These are phyloP conservation scores for Takashimella koratensis DNA, from an alignment of 1,284 basidiomycete genomes.

Conservation along the genomic window DNA sequence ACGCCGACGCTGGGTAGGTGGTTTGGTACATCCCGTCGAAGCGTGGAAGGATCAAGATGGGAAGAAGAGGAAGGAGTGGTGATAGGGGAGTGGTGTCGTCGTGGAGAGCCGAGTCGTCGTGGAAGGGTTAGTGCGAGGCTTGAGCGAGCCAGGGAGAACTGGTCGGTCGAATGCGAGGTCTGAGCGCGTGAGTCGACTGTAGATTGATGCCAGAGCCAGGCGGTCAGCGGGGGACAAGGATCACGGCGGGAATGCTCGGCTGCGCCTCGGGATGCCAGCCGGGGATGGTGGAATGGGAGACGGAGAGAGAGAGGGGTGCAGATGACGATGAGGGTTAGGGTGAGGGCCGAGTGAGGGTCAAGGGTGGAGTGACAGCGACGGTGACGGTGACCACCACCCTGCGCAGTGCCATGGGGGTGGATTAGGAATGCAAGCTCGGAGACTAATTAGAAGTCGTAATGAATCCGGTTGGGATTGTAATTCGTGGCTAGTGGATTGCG, in stretches of 20 bases:
- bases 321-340: background rate
- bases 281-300: background rate
- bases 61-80: too few relatives aligned
- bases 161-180: too few relatives aligned
- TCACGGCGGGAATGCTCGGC: background rate
- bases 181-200: too few relatives aligned
- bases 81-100: too few relatives aligned
- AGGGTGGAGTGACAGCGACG: background rate
- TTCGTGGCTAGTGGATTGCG: too few relatives aligned
- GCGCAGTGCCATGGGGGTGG: background rate
- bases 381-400: background rate
- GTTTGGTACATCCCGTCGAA: slow-evolving; percentile 7
- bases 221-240: background rate
- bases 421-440: too few relatives aligned
- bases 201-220: background rate
- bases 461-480: too few relatives aligned
- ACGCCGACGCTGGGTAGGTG: background rate
- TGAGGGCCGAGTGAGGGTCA: background rate
- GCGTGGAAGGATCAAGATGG: too few relatives aligned
- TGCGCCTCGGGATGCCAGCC: background rate
- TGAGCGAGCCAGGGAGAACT: too few relatives aligned
- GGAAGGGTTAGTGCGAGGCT: too few relatives aligned
- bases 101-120: too few relatives aligned
- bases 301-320: background rate
- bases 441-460: too few relatives aligned